Evolutionary conservation across 768 basidiomycete genomes (phyloP), one percentile per base, ranked within the genome.

Genomic region (Cystofilobasidium bisporidii): DNA sequence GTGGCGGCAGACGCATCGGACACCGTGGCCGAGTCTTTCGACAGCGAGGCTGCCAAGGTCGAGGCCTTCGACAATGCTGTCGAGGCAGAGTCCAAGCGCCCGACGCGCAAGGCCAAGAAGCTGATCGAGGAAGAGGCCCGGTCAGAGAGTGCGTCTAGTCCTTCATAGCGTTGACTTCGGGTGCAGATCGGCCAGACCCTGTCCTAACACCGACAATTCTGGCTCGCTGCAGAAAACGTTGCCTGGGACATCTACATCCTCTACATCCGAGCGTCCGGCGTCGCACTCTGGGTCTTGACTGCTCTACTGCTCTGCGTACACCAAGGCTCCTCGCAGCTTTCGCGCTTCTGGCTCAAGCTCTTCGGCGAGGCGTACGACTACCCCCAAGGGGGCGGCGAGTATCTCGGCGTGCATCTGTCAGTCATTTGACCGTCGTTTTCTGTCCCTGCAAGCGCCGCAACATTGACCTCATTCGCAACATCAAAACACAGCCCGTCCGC

Each of bases 201-300:
- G 26, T 48, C 47, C 8, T 36, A 18, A 8, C 62, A 18, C 22
- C n/a, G n/a, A n/a, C n/a, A n/a, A n/a, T n/a, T n/a, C n/a, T n/a
- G n/a, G n/a, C n/a, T n/a, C n/a, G n/a, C 24, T 59, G 71, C 72
- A 73, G 55, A 73, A 1, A 67, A 67, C 38, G 66, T 64, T 30
- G 60, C 68, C 1, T 33, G 24, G 86, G 76, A 78, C 24, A 81
- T 82, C 40, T 83, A 83, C 73, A 80, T 80, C 71, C 79, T 81
- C 15, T 79, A 79, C 71, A 76, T 79, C 55, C 69, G 72, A 8
- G 76, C 77, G 2, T 75, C 74, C 15, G 66, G 66, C 14, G 22
- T 41, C 10, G 59, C 45, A 0, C 32, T 61, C 20, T 67, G 66
- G 66, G 60, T 28, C 24, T 24, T 67, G 28, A 58, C 41, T 9